Conservation (phyloP, 1,284 basidiomycete genomes). For the Ganoderma lucidum region DNA sequence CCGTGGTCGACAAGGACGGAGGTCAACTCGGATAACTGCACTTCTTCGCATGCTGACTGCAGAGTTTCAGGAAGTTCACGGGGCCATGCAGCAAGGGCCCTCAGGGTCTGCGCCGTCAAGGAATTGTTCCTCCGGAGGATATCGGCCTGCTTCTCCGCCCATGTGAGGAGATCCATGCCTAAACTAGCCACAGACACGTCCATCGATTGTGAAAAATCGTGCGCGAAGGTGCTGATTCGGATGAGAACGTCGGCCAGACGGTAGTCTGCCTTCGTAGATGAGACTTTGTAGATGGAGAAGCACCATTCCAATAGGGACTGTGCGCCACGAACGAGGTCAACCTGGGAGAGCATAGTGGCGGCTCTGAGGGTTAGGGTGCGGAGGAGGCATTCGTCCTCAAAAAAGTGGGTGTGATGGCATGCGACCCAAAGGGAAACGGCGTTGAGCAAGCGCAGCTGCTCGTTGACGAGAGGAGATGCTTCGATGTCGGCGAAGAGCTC, state of each 20-base stretch:
- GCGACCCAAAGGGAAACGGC: constrained; percentile 80
- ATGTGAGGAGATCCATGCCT: constrained; percentile 60
- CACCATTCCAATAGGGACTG: constrained; percentile 84
- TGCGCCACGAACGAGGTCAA: constrained; percentile 73
- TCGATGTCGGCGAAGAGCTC: constrained; percentile 77
- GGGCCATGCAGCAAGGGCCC: constrained; percentile 79
- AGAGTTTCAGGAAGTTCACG: constrained; percentile 59
- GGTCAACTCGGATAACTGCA: constrained; percentile 57
- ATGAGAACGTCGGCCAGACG: constrained; percentile 72
- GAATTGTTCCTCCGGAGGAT: constrained; percentile 48
- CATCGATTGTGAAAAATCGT: constrained; percentile 54
- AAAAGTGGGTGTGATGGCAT: constrained; percentile 64
- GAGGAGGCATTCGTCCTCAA: constrained; percentile 66
- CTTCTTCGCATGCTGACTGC: constrained; percentile 50
- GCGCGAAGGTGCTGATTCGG: constrained; percentile 65
- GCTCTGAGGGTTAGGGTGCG: constrained; percentile 76
- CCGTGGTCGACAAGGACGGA: constrained; percentile 60
- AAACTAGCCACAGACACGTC: constrained; percentile 43
- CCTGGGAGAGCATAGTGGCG: constrained; percentile 69
- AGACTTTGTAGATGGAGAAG: constrained; percentile 56
- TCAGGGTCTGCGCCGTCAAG: constrained; percentile 54
- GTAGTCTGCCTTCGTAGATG: constrained; percentile 49
- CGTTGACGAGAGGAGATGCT: constrained; percentile 81
- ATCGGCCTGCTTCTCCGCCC: constrained; percentile 67
- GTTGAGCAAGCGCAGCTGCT: constrained; percentile 83